Evolutionary conservation across 2,329 filamentous ascomycete species (phyloP).

Genomic region (Pseudogymnoascus sp.): DNA sequence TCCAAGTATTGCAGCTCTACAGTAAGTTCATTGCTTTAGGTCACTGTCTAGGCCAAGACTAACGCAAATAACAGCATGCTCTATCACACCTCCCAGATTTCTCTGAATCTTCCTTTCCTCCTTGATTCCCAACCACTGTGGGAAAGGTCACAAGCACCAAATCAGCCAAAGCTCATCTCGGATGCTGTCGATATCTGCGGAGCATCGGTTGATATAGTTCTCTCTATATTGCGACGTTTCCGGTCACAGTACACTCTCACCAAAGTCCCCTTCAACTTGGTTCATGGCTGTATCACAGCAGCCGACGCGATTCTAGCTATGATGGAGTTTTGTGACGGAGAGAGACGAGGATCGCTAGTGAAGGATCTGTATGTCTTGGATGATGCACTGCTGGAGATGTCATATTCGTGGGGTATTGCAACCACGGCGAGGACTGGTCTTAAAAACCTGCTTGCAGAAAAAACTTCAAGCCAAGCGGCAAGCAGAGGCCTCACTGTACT

Average conservation of each 20-base stretch:
- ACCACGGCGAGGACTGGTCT: neutral
- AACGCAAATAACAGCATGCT: constrained; percentile 7
- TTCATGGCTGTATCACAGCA: constrained; percentile 13
- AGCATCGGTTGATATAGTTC: constrained; percentile 11
- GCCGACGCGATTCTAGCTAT: constrained; percentile 11
- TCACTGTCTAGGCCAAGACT: neutral
- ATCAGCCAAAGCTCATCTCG: neutral
- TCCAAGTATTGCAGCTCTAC: constrained; percentile 12
- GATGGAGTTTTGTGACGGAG: neutral
- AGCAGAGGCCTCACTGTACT: neutral
- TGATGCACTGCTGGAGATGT: neutral
- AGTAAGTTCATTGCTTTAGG: constrained; percentile 4
- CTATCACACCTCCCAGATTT: constrained; percentile 7
- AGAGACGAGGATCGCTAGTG: neutral
- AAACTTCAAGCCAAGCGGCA: neutral
- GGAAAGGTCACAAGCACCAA: neutral
- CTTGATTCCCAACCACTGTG: neutral
- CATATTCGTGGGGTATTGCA: neutral
- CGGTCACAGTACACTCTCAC: constrained; percentile 12
- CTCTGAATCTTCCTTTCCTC: neutral
- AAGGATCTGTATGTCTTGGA: neutral
- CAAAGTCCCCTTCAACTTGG: constrained; percentile 11
- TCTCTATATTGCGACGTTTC: constrained; percentile 14
- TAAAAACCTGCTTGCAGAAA: neutral
- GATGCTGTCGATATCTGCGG: constrained; percentile 8